Base-by-base conservation (phyloP, 2,329 filamentous ascomycete genomes). In the Epichloe brachyelytri region DNA sequence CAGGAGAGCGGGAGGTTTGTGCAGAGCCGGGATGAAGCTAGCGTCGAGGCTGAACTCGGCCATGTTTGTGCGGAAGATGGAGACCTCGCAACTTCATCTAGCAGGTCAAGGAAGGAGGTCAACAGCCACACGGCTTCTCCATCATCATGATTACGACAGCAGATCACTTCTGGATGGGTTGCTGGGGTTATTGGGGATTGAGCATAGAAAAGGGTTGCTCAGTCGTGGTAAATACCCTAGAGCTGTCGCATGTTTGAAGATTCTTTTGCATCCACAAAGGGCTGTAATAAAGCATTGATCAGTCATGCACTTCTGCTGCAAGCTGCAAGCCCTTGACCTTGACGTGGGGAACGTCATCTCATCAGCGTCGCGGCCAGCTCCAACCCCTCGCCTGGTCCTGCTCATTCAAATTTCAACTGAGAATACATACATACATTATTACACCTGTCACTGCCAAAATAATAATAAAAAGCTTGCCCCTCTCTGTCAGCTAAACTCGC, bases 1-100 rank as follows among this genome's bases (percentile, higher is more conserved):
- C 2, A 98, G 76, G 2, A 96, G 72, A 7, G 85, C 77, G 4
- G 88, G 72, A 1, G 91, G 90, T 63, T 93, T 95, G 68, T 96
- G 86, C 15, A 96, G 74, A 19, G 88, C 82, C 20, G 88, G 85
- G 53, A 96, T 91, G 58, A 83, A 85, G 17, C 68, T 69, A 44
- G 78, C 70, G 54, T 75, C 70, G 10, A 82, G 62, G 49, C 80
- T 75, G 50, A 79, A 73, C 50, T 83, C 79, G 2, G 74, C 67
- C 77, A 80, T 81, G 37, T 4, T 43, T 17, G 19, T 40, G 33
- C 44, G 14, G 30, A 41, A 14, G 36, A 17, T 40, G 34, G 46
- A 51, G 49, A 19, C 36, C 19, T 17, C 14, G n/a, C 7, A 14
- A 15, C 20, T 12, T 50, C 50, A 46, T 17, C 5, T 17, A 33